Evolutionary conservation across 108 stramenopile genomes (phyloP).

Genomic region (Pseudonitzschia multistriata): DNA sequence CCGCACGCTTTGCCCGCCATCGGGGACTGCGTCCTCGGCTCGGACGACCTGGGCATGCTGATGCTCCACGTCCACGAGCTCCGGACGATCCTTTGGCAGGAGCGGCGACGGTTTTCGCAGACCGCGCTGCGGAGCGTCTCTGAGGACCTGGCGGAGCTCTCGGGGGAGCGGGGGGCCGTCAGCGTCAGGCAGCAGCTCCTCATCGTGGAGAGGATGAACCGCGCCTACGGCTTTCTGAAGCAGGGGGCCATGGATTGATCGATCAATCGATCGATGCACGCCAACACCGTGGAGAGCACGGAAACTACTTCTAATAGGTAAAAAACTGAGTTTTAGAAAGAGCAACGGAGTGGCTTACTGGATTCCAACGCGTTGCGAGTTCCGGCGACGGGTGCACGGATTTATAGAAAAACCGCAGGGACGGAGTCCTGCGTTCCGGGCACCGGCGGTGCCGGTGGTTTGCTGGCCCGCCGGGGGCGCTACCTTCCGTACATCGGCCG

Average conservation of each 20-base stretch:
- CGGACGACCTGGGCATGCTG: constrained; percentile 88
- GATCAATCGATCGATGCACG: not conserved
- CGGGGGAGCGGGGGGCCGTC: constrained; percentile 86
- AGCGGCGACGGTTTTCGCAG: constrained; percentile 60
- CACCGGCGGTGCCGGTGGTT: too few relatives aligned
- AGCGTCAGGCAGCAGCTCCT: constrained; percentile 77
- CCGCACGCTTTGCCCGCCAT: constrained; percentile 2
- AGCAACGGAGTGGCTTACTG: not conserved
- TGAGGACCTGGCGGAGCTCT: constrained; percentile 88
- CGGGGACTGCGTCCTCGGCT: constrained; percentile 30
- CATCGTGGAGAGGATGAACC: constrained; percentile 78
- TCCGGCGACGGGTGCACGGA: not conserved
- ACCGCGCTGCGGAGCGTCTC: constrained; percentile 61
- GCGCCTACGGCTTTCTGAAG: constrained; percentile 86
- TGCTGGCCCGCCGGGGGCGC: too few relatives aligned
- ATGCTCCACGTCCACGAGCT: constrained; percentile 87
- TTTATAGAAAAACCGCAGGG: not conserved
- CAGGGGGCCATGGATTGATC: not conserved
- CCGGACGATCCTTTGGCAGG: constrained; percentile 73
- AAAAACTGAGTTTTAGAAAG: not conserved
- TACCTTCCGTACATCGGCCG: too few relatives aligned
- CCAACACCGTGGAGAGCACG: not conserved
- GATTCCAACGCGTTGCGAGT: not conserved
- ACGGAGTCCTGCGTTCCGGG: not conserved
- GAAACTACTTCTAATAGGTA: not conserved